Conservation (phyloP, 805 yeast species). For the Yamadazyma philogaea region DNA sequence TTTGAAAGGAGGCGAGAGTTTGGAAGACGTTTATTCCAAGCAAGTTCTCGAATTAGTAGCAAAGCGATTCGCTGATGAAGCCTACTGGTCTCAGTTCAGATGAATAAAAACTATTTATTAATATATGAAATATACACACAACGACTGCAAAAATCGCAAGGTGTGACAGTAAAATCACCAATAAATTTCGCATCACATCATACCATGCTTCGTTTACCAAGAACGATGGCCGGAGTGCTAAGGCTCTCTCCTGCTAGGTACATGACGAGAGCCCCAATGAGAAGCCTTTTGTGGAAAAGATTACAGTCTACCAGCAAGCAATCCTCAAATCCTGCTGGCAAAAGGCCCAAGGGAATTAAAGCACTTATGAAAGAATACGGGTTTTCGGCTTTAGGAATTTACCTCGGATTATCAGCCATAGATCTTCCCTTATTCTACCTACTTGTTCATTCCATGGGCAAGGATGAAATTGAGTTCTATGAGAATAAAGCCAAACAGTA, state of each 20-base stretch:
- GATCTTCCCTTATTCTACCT: slow-evolving; percentile 84
- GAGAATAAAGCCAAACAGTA: slow-evolving; percentile 58
- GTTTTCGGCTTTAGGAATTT: slow-evolving; percentile 84
- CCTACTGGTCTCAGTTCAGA: slow-evolving; percentile 58
- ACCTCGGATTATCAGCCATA: slow-evolving; percentile 64
- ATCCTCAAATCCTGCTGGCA: slow-evolving; percentile 9
- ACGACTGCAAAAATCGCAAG: too few species aligned
- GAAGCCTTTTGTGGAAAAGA: slow-evolving; percentile 5
- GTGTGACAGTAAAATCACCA: neutral
- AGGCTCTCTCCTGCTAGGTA: slow-evolving; percentile 1
- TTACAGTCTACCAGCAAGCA: slow-evolving; percentile 17
- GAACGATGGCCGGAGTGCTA: slow-evolving; percentile 1
- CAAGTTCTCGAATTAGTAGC: slow-evolving; percentile 57
- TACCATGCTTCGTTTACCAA: slow-evolving; percentile 1
- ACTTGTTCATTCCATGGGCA: slow-evolving; percentile 83
- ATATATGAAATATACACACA: neutral
- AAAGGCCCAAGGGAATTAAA: slow-evolving; percentile 49
- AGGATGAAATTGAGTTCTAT: slow-evolving; percentile 67
- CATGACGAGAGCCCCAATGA: slow-evolving; percentile 1
- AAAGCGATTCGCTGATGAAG: slow-evolving; percentile 71
- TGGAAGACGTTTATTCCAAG: slow-evolving; percentile 60
- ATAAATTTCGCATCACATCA: neutral
- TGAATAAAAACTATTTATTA: neutral
- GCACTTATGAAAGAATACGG: slow-evolving; percentile 83
- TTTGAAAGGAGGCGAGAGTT: slow-evolving; percentile 59